phyloP scores from a whole-genome alignment of 495 filamentous ascomycete species.

The Endocarpon pusillum region DNA sequence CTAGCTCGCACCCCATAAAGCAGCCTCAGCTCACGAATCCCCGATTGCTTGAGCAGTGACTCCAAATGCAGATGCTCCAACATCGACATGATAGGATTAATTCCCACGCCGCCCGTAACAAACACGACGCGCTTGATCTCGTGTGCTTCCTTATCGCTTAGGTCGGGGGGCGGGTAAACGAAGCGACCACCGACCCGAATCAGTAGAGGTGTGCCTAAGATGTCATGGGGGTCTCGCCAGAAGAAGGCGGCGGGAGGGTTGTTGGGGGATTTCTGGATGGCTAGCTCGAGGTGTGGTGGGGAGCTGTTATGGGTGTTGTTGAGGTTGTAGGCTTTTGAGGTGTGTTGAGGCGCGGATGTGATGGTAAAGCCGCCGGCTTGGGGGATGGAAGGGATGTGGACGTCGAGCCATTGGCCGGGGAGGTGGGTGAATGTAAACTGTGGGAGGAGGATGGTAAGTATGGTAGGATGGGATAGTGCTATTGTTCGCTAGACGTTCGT shows the following conservation, averaged over 20 bases:
- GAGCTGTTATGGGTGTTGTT: constrained; percentile 14
- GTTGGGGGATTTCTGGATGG: constrained; percentile 44
- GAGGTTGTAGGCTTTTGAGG: too few species aligned
- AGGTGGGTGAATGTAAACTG: constrained; percentile 35
- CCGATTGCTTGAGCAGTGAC: background rate
- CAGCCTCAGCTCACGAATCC: constrained; percentile 4
- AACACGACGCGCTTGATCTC: constrained; percentile 44
- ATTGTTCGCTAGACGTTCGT: too few species aligned
- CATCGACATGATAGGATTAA: constrained; percentile 48
- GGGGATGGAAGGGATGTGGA: constrained; percentile 45
- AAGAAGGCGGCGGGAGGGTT: constrained; percentile 65
- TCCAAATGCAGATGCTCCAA: constrained; percentile 17
- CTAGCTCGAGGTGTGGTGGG: constrained; percentile 33
- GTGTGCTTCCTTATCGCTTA: background rate
- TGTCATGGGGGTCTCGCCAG: constrained; percentile 29
- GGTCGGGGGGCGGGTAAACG: constrained; percentile 46
- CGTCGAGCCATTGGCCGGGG: constrained; percentile 86
- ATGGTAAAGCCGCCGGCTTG: constrained; percentile 76
- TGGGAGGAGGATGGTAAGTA: constrained; percentile 9
- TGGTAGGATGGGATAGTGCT: too few species aligned
- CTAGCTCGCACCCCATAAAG: background rate
- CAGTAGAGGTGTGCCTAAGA: background rate
- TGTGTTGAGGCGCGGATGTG: constrained; percentile 51
- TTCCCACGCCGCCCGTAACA: constrained; percentile 69
- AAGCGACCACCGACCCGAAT: constrained; percentile 62